Evolutionary conservation across 441 rosid genomes (phyloP).

Genomic region (Lepidium campestre): DNA sequence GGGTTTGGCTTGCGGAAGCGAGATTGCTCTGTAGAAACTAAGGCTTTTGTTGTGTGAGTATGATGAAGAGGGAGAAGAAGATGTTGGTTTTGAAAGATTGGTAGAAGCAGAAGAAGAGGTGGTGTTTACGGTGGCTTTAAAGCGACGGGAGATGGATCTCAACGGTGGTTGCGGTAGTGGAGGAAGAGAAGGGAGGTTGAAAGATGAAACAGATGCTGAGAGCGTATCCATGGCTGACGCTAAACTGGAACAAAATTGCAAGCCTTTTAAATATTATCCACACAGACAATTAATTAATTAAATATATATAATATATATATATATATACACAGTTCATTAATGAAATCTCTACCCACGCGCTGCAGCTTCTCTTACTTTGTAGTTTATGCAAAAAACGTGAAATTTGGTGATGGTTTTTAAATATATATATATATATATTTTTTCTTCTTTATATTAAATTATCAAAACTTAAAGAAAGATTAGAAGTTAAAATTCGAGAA

Average conservation of each 20-base stretch:
- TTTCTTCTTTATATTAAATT: too few relatives aligned
- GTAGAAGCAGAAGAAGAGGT: constrained; percentile 22
- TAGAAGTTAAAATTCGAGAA: too few relatives aligned
- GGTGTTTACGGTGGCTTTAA: constrained; percentile 7
- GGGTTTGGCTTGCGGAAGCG: constrained; percentile 2
- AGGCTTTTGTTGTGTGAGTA: constrained; percentile 16
- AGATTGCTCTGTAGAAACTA: neutral
- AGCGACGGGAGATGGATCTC: constrained; percentile 13
- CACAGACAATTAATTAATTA: neutral
- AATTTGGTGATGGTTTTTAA: too few relatives aligned
- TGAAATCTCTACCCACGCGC: too few relatives aligned
- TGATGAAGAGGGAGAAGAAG: constrained; percentile 27
- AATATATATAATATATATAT: too few relatives aligned
- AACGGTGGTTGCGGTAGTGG: constrained; percentile 24
- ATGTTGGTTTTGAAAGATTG: constrained; percentile 25
- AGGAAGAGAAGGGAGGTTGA: constrained; percentile 33
- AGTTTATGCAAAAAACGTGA: too few relatives aligned
- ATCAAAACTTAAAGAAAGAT: too few relatives aligned
- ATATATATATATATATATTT: too few relatives aligned
- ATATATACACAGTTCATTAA: too few relatives aligned
- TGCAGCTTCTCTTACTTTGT: too few relatives aligned
- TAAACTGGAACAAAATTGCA: neutral
- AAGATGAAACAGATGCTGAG: constrained; percentile 44
- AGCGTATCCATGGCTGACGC: constrained; percentile 46
- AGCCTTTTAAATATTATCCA: constrained; percentile 4